Base-by-base conservation (phyloP, 768 basidiomycete species). In the Ephemerocybe angulata region DNA sequence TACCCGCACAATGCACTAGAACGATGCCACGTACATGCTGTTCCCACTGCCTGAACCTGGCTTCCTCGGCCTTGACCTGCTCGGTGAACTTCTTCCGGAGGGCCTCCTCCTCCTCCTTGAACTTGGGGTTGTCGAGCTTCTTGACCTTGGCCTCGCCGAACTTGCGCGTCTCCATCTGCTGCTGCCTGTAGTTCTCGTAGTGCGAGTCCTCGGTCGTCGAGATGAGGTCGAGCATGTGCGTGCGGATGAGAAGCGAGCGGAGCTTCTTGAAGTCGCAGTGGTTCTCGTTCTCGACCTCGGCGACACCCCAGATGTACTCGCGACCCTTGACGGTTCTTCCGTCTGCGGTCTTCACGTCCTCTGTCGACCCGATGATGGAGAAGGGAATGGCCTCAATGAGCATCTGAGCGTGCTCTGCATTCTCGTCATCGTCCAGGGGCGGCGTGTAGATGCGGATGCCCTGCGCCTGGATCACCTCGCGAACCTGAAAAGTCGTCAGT, bases 291-390 rank as follows among this genome's bases (percentile, higher is more conserved):
- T 99, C 97, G 58, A 99, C 96, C 79, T 99, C 97, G 8, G 97
- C 97, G n/a, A 99, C 94, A 79, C 97, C 97, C 97, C 97, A 99
- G 13, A 96, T 85, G 69, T 99, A 99, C 72, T 98, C 92, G 64
- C 97, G 87, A 43, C 97, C 97, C 74, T 98, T 98, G 67, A 99
- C 97, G 30, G 84, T 73, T 54, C 94, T 85, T 11, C 97, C 97
- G 67, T 98, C 96, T 22, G 79, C 74, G 3, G 93, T 98, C 64
- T 83, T 82, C 44, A 99, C 96, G 61, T 99, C 96, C 66, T 95
- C 87, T 0, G 92, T 98, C 22, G 90, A 93, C 29, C 97, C 97
- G 65, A 99, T 98, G 72, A 99, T 98, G 21, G 95, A 97, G 78
- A 98, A 98, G 0, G 97, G 97, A 75, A 97, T 96, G 13, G 94